phyloP scores from a whole-genome alignment of 192 early-diverging fungal species.

The Backusella psychrophila region DNA sequence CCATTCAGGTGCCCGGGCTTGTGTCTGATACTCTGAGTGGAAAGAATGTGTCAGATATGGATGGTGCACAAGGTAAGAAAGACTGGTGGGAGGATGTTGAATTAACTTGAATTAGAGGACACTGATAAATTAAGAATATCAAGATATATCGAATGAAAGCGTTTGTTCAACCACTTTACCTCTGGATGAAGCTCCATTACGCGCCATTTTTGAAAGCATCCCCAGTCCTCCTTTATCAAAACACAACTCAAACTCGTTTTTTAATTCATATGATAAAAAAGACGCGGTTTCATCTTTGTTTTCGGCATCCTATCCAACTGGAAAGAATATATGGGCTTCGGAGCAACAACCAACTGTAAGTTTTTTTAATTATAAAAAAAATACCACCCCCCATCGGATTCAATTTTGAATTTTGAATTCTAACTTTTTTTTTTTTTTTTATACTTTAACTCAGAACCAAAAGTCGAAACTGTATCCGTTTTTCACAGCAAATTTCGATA shows the following conservation, averaged over 20 bases:
- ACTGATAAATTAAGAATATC: background rate
- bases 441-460: background rate
- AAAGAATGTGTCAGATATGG: background rate
- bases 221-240: background rate
- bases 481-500: background rate
- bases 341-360: background rate
- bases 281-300: background rate
- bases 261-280: background rate
- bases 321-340: constrained; percentile 13
- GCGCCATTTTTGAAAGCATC: background rate
- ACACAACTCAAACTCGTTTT: background rate
- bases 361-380: background rate
- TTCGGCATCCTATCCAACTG: background rate
- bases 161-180: background rate
- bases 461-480: background rate
- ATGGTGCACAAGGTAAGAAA: background rate
- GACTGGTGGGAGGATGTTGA: too few relatives aligned
- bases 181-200: background rate
- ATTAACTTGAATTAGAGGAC: too few relatives aligned
- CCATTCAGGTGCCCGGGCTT: background rate
- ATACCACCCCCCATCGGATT: background rate
- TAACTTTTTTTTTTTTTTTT: background rate
- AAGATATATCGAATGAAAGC: background rate
- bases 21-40: background rate
- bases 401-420: background rate